A percentile compares a stretch with the other conserved stretches of the same genome.
phyloP scores from a whole-genome alignment of 148 eudicot species.

The Cornus florida region DNA sequence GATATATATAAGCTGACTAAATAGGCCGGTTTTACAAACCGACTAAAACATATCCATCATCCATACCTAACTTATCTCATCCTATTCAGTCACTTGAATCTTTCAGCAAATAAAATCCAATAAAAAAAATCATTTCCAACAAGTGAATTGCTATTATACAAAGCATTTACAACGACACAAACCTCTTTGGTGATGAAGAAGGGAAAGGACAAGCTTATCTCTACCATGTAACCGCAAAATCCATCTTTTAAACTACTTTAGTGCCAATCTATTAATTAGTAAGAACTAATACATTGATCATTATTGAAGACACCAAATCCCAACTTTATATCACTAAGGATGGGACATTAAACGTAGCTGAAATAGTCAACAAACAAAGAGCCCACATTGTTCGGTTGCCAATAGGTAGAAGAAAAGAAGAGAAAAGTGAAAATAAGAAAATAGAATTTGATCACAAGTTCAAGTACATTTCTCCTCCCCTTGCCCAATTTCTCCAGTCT shows the following conservation, averaged over 20 bases:
- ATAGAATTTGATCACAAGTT: too few species aligned
- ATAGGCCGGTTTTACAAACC: too few species aligned
- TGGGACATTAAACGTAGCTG: not conserved
- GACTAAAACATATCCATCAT: too few species aligned
- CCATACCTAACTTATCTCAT: too few species aligned
- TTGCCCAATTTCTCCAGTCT: not conserved
- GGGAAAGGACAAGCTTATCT: not conserved
- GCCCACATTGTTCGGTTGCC: not conserved
- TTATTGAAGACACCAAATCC: not conserved
- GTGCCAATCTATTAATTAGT: not conserved
- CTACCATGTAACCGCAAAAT: not conserved
- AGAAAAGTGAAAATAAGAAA: not conserved
- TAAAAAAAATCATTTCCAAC: not conserved
- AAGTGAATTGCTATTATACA: not conserved
- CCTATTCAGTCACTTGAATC: too few species aligned
- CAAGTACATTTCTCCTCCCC: too few species aligned
- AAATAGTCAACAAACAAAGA: not conserved
- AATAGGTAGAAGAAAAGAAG: not conserved
- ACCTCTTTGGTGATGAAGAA: not conserved
- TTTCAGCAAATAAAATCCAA: not conserved
- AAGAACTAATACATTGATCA: not conserved
- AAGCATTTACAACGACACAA: not conserved
- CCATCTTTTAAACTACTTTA: not conserved
- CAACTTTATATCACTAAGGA: too few species aligned
- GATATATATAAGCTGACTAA: not conserved